Conservation (phyloP, 768 basidiomycete species). For the Russula emetica region DNA sequence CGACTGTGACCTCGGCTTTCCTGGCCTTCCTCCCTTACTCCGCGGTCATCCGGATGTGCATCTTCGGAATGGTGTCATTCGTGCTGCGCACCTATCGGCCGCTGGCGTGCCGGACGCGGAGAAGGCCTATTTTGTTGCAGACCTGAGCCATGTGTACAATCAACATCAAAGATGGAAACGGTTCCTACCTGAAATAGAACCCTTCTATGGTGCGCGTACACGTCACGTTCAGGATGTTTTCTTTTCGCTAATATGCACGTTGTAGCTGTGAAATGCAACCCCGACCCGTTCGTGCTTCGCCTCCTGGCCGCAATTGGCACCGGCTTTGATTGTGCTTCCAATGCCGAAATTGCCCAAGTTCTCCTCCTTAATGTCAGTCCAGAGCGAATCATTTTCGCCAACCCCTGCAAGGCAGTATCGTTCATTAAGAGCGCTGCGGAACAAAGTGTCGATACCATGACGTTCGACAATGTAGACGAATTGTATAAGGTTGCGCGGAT, state of each 20-base stretch:
- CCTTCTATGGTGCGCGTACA: slow-evolving; percentile 76
- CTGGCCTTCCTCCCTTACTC: slow-evolving; percentile 60
- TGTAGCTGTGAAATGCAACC: slow-evolving; percentile 95
- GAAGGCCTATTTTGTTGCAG: slow-evolving; percentile 94
- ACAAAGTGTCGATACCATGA: slow-evolving; percentile 85
- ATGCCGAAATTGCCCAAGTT: slow-evolving; percentile 84
- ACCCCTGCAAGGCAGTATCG: slow-evolving; percentile 95
- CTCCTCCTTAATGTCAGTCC: slow-evolving; percentile 70
- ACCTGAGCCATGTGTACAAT: slow-evolving; percentile 80
- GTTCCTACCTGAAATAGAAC: slow-evolving; percentile 79
- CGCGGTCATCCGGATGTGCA: slow-evolving; percentile 70
- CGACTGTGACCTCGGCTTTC: slow-evolving; percentile 46
- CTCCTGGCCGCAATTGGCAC: slow-evolving; percentile 85
- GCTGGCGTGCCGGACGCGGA: slow-evolving; percentile 70
- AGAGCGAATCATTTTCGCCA: slow-evolving; percentile 90
- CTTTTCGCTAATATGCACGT: slow-evolving; percentile 57
- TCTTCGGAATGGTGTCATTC: slow-evolving; percentile 72
- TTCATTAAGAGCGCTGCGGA: slow-evolving; percentile 85
- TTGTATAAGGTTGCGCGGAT: slow-evolving; percentile 83
- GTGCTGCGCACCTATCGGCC: slow-evolving; percentile 48
- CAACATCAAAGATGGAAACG: slow-evolving; percentile 81
- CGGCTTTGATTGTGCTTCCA: slow-evolving; percentile 97
- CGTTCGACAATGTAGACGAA: slow-evolving; percentile 97
- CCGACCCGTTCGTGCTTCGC: slow-evolving; percentile 90
- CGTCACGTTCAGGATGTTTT: slow-evolving; percentile 32